Percentiles rank a stretch among this genome's conserved stretches.
Conservation (phyloP, 306 rosid species). For the Dalbergia oliveri region DNA sequence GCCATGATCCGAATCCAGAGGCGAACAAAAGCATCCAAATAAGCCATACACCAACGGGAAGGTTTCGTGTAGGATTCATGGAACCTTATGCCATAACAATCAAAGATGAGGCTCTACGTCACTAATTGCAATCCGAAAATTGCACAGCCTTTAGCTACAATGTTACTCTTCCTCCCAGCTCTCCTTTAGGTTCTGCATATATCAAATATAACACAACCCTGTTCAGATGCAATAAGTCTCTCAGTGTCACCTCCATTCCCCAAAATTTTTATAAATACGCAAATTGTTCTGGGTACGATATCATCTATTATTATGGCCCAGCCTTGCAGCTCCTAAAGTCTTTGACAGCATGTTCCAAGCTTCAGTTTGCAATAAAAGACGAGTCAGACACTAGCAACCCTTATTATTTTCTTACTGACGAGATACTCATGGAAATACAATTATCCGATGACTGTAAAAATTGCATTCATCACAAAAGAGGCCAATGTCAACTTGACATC, state of each 20-base stretch:
- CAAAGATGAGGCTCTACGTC: neutral
- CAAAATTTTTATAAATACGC: neutral
- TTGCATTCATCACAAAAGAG: slow-evolving; percentile 4
- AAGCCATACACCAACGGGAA: slow-evolving; percentile 5
- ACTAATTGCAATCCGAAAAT: neutral
- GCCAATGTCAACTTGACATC: slow-evolving; percentile 37
- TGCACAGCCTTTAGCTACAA: slow-evolving; percentile 29
- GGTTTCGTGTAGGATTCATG: neutral
- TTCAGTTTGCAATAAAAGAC: slow-evolving; percentile 35
- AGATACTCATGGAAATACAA: neutral
- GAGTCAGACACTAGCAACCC: neutral
- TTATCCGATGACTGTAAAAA: slow-evolving; percentile 26
- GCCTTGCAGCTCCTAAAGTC: neutral
- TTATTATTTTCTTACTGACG: slow-evolving; percentile 8
- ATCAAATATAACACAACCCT: slow-evolving; percentile 7
- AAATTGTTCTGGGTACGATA: neutral
- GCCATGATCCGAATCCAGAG: neutral
- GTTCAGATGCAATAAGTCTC: slow-evolving; percentile 44
- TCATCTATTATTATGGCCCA: slow-evolving; percentile 15
- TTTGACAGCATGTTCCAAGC: slow-evolving; percentile 39
- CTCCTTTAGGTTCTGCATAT: slow-evolving; percentile 30
- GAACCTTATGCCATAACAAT: neutral
- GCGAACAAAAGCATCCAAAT: slow-evolving; percentile 24
- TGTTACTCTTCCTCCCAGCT: slow-evolving; percentile 30
- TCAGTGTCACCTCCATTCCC: neutral